phyloP scores from a whole-genome alignment of 768 basidiomycete genomes.

The Dioszegia aurantiaca region DNA sequence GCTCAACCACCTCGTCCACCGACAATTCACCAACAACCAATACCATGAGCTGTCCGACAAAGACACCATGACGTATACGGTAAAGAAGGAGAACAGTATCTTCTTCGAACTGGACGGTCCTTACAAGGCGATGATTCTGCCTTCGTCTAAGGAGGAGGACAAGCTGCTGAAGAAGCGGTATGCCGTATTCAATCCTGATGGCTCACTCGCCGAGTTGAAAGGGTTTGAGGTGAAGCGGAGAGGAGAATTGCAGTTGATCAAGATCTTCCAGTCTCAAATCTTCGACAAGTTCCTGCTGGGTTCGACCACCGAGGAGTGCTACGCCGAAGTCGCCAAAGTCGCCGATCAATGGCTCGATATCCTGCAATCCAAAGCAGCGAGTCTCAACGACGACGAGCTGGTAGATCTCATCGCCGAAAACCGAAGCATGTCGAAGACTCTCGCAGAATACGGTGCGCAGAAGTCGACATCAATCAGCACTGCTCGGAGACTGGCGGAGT shows the following conservation, averaged over 20 bases:
- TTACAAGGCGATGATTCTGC: slow-evolving; percentile 97
- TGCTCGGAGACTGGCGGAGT: slow-evolving; percentile 89
- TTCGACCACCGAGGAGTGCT: slow-evolving; percentile 89
- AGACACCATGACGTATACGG: slow-evolving; percentile 74
- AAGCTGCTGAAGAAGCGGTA: slow-evolving; percentile 98
- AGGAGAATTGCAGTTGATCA: slow-evolving; percentile 96
- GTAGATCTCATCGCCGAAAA: slow-evolving; percentile 99
- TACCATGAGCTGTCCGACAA: slow-evolving; percentile 84
- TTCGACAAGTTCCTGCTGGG: slow-evolving; percentile 97
- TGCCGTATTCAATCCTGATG: slow-evolving; percentile 97
- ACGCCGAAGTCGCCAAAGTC: slow-evolving; percentile 84
- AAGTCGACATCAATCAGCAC: slow-evolving; percentile 99
- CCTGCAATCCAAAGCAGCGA: slow-evolving; percentile 80
- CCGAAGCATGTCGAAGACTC: slow-evolving; percentile 91
- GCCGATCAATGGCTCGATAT: slow-evolving; percentile 98
- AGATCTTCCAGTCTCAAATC: slow-evolving; percentile 97
- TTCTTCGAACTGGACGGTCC: slow-evolving; percentile 99
- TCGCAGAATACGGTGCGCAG: slow-evolving; percentile 92
- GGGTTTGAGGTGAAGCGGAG: slow-evolving; percentile 98
- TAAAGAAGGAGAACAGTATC: slow-evolving; percentile 96
- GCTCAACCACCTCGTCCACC: slow-evolving; percentile 97
- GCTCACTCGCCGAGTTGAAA: slow-evolving; percentile 94
- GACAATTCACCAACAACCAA: slow-evolving; percentile 92
- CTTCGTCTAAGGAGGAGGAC: slow-evolving; percentile 98
- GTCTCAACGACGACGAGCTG: slow-evolving; percentile 81